Conservation (phyloP, 371 early-diverging fungal species). For the Choanephora cucurbitarum region DNA sequence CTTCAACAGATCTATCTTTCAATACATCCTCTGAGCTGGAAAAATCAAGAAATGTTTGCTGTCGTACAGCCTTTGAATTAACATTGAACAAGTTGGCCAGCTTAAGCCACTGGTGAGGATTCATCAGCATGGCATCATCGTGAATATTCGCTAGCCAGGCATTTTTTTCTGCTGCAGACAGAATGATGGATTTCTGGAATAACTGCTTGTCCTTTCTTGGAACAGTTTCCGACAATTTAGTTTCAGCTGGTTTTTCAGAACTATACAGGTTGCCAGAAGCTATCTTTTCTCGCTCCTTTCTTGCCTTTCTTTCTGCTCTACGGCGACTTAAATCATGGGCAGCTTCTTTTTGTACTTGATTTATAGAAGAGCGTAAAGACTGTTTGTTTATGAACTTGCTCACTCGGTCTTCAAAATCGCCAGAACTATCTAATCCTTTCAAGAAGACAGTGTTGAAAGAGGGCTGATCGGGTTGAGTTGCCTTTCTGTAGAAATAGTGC, state of each 20-base stretch:
- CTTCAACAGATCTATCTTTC: conserved; percentile 15
- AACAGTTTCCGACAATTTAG: background rate
- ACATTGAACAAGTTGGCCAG: conserved; percentile 45
- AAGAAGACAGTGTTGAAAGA: conserved; percentile 6
- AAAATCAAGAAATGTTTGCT: conserved; percentile 28
- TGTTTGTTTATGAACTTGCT: conserved; percentile 14
- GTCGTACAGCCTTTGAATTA: conserved; percentile 36
- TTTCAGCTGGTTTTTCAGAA: background rate
- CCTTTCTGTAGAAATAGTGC: conserved; percentile 30
- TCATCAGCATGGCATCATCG: conserved; percentile 36
- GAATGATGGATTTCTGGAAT: conserved; percentile 21
- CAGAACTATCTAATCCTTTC: conserved; percentile 15
- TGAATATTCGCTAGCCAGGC: conserved; percentile 39
- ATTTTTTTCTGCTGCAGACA: conserved; percentile 27
- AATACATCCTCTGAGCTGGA: conserved; percentile 8
- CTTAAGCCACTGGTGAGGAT: conserved; percentile 51
- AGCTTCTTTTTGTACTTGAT: conserved; percentile 5
- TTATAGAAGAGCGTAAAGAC: conserved; percentile 2
- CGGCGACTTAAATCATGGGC: conserved; percentile 20
- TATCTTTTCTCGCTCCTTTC: conserved; percentile 25
- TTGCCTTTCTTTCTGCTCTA: conserved; percentile 26
- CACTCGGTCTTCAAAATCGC: conserved; percentile 22
- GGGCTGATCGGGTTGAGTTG: conserved; percentile 19
- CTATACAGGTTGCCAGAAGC: background rate
- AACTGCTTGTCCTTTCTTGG: conserved; percentile 4